Conservation (phyloP, 2,329 filamentous ascomycete genomes). For the Sclerotinia borealis region DNA sequence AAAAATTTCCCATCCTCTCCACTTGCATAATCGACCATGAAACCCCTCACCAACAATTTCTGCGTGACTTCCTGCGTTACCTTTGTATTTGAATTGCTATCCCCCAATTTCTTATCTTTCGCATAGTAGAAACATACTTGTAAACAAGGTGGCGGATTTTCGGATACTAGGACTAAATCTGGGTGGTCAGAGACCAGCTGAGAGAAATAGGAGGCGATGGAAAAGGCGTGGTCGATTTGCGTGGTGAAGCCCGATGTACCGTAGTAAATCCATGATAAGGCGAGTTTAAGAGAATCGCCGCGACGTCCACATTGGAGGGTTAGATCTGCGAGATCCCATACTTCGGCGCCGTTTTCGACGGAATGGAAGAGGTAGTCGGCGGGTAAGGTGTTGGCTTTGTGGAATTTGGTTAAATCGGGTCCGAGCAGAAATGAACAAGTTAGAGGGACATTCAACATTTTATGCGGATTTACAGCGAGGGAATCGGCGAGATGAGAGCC, state of each 20-base stretch:
- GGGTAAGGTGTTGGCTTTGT: conserved; percentile 75
- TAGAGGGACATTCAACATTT: conserved; percentile 89
- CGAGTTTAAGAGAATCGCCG: conserved; percentile 81
- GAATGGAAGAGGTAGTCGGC: conserved; percentile 79
- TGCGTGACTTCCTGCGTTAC: conserved; percentile 50
- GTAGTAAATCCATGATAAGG: conserved; percentile 85
- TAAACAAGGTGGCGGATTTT: conserved; percentile 76
- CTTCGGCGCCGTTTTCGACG: conserved; percentile 41
- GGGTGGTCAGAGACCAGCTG: conserved; percentile 46
- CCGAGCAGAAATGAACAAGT: conserved; percentile 87
- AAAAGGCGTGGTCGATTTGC: conserved; percentile 68
- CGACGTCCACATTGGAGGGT: conserved; percentile 89
- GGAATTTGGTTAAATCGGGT: conserved; percentile 69
- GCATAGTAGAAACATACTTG: conserved; percentile 94
- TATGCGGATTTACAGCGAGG: conserved; percentile 88
- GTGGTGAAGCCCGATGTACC: conserved; percentile 65
- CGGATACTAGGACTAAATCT: conserved; percentile 66
- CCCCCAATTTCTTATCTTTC: conserved; percentile 43
- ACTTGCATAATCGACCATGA: conserved; percentile 56
- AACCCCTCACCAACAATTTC: conserved; percentile 51
- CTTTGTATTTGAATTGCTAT: conserved; percentile 43
- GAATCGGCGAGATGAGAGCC: conserved; percentile 73
- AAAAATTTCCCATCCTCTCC: conserved; percentile 60
- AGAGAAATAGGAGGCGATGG: conserved; percentile 63
- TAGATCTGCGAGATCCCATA: conserved; percentile 87